Evolutionary conservation across 257 asterid genomes (phyloP), one percentile per base, ranked within the genome.

Genomic region (Ajuga chamaepitys): DNA sequence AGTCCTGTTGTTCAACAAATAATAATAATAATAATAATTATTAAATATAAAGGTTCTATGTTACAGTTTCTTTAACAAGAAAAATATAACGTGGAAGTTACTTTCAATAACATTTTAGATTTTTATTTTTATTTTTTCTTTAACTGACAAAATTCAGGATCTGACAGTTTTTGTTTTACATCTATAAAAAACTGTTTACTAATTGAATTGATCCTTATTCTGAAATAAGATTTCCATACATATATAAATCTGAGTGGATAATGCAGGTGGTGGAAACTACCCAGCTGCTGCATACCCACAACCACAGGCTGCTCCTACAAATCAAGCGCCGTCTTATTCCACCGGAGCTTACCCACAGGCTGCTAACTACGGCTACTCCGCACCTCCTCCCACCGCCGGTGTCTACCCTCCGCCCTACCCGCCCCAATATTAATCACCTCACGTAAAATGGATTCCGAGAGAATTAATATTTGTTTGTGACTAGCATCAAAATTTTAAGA

Each of bases 181-280:
- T n/a, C n/a, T n/a, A n/a, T n/a, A n/a, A n/a, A n/a, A n/a, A n/a
- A n/a, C n/a, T n/a, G n/a, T n/a, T n/a, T n/a, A n/a, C n/a, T n/a
- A n/a, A n/a, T n/a, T n/a, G n/a, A n/a, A n/a, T n/a, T n/a, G n/a
- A n/a, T n/a, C n/a, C n/a, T n/a, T n/a, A n/a, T n/a, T n/a, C n/a
- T n/a, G n/a, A n/a, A n/a, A n/a, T n/a, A n/a, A n/a, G n/a, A n/a
- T n/a, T n/a, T n/a, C n/a, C n/a, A n/a, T n/a, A n/a, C n/a, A n/a
- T n/a, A n/a, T n/a, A n/a, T n/a, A n/a, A n/a, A 30, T 30, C 4
- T 30, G 7, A 30, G 37, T 30, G 37, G 7, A 41, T 30, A 34
- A 10, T 68, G 64, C 77, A 66, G 81, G 77, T 4, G 55, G 71
- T 3, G 81, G 82, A 67, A 28, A 68, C 50, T 79, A 81, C 68